Conservation (phyloP, 306 rosid species). For the Purshia tridentata region DNA sequence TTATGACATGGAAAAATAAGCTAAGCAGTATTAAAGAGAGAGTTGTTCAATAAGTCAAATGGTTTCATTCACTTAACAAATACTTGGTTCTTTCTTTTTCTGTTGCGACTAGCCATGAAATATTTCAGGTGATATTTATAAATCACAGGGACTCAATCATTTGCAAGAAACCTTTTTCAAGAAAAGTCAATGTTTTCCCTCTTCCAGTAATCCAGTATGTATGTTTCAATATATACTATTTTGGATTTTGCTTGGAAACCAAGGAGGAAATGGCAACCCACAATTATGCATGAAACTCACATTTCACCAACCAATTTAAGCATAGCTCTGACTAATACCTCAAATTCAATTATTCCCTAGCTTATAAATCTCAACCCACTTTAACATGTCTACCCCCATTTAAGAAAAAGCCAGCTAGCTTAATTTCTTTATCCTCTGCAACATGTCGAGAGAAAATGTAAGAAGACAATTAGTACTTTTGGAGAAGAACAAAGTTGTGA, state of each 20-base stretch:
- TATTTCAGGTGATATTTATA: background rate
- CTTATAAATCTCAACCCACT: slow-evolving; percentile 31
- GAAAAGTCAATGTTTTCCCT: background rate
- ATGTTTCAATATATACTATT: background rate
- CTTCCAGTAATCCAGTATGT: too few relatives aligned
- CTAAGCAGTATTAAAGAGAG: background rate
- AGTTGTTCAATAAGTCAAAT: background rate
- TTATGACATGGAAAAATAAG: background rate
- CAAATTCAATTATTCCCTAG: background rate
- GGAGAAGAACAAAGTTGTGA: slow-evolving; percentile 50
- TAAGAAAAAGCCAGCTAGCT: background rate
- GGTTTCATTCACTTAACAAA: background rate
- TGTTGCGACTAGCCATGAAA: background rate
- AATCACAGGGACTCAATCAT: background rate
- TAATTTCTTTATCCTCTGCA: background rate
- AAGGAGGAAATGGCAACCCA: slow-evolving; percentile 48
- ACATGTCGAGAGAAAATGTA: slow-evolving; percentile 61
- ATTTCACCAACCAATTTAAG: slow-evolving; percentile 62
- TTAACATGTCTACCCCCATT: slow-evolving; percentile 14
- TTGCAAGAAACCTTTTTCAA: background rate
- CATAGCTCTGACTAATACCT: slow-evolving; percentile 10
- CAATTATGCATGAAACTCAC: slow-evolving; percentile 72
- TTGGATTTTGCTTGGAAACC: slow-evolving; percentile 61
- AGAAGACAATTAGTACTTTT: slow-evolving; percentile 46
- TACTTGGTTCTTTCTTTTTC: background rate